Percentiles rank a stretch among this genome's conserved stretches.
These are phyloP conservation scores for Candida gorgasii DNA, from an alignment of 805 yeast genomes.

Conservation along the genomic window DNA sequence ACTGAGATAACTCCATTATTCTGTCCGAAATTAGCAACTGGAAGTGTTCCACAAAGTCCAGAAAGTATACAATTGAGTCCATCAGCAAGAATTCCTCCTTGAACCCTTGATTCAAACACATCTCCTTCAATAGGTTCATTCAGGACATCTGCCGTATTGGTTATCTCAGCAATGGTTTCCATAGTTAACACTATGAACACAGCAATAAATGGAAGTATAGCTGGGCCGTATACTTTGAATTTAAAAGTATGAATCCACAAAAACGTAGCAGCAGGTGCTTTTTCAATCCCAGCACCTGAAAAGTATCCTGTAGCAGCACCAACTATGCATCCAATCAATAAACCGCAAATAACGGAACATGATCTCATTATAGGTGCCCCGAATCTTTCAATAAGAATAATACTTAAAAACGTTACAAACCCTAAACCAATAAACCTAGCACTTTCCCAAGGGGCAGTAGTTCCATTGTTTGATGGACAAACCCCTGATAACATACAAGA, in stretches of 20 bases:
- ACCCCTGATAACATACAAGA: constrained; percentile 42
- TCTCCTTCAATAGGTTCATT: constrained; percentile 79
- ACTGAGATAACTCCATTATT: constrained; percentile 91
- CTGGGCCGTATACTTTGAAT: constrained; percentile 74
- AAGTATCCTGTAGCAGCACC: constrained; percentile 90
- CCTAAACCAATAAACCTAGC: constrained; percentile 87
- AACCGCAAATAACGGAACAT: constrained; percentile 84
- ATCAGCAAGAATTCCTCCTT: constrained; percentile 89
- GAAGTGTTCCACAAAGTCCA: constrained; percentile 75
- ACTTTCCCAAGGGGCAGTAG: constrained; percentile 72
- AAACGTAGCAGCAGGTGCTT: constrained; percentile 80
- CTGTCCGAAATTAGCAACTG: constrained; percentile 88
- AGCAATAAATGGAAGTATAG: constrained; percentile 79
- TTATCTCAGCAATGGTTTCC: constrained; percentile 93
- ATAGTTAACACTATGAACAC: constrained; percentile 78
- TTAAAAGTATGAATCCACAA: constrained; percentile 85
- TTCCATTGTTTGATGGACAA: constrained; percentile 18
- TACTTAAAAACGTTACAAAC: constrained; percentile 71
- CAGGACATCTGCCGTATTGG: constrained; percentile 90
- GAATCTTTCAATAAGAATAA: constrained; percentile 75
- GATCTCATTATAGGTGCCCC: constrained; percentile 94
- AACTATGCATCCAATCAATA: constrained; percentile 83
- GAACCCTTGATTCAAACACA: constrained; percentile 76
- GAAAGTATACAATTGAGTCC: constrained; percentile 77
- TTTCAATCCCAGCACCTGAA: constrained; percentile 51